These are phyloP conservation scores for Skeletonema marinoi DNA, from an alignment of 108 stramenopile species.

Conservation along the genomic window DNA sequence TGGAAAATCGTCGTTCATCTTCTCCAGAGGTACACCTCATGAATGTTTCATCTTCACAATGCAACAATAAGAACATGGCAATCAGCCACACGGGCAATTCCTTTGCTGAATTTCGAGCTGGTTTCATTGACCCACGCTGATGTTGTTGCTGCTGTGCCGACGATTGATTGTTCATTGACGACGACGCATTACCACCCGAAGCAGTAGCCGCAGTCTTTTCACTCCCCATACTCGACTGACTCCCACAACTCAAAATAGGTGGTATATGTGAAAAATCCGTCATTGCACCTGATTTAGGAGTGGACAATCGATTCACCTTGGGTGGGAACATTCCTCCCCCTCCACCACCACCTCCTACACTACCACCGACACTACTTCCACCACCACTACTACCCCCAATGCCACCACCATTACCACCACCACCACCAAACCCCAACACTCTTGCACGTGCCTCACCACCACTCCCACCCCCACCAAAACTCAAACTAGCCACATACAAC, in stretches of 20 bases:
- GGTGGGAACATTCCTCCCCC: background rate
- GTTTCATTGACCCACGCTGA: slow-evolving; percentile 25
- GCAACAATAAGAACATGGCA: slow-evolving; percentile 79
- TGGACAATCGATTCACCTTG: background rate
- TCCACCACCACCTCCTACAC: background rate
- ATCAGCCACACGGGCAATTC: slow-evolving; percentile 89
- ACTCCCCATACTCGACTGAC: slow-evolving; percentile 77
- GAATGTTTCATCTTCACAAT: slow-evolving; percentile 80
- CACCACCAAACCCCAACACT: slow-evolving; percentile 15
- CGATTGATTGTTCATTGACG: background rate
- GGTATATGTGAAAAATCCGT: slow-evolving; percentile 58
- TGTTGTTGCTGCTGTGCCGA: background rate
- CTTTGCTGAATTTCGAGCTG: slow-evolving; percentile 66
- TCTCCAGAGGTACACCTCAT: slow-evolving; percentile 68
- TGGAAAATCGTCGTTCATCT: slow-evolving; percentile 75
- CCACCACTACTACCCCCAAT: slow-evolving; percentile 3
- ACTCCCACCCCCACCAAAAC: slow-evolving; percentile 44
- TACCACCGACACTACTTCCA: background rate
- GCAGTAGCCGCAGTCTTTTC: slow-evolving; percentile 43
- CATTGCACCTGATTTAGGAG: background rate
- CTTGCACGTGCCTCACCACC: slow-evolving; percentile 18
- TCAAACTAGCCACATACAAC: slow-evolving; percentile 69
- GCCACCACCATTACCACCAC: background rate
- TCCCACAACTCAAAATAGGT: slow-evolving; percentile 84
- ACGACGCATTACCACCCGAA: background rate